Conservation (phyloP, 352 stramenopile species). For the Aphanomyces euteiches region DNA sequence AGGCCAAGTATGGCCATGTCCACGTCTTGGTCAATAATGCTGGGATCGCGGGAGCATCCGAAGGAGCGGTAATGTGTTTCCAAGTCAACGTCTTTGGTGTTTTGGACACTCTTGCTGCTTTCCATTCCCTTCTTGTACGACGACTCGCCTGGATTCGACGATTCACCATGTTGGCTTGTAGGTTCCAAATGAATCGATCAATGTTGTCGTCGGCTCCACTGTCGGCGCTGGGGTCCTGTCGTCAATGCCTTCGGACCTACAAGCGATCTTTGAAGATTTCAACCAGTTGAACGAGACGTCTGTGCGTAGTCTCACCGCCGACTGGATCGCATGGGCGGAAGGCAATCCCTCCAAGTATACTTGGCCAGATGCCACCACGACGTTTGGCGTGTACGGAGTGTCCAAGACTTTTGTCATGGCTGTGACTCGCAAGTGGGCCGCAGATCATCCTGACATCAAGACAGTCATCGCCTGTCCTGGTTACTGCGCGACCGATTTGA, state of each 20-base stretch:
- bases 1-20: background rate
- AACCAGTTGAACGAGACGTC: background rate
- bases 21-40: constrained; percentile 25
- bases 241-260: background rate
- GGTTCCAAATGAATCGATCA: background rate
- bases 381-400: constrained; percentile 2
- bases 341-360: background rate
- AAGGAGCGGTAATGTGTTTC: constrained; percentile 12
- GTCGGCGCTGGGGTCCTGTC: background rate
- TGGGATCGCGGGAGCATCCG: background rate
- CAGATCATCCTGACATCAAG: background rate
- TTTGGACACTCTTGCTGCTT: background rate
- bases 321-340: background rate
- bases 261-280: background rate
- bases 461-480: constrained; percentile 11
- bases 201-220: background rate
- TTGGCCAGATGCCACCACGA: background rate
- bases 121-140: constrained; percentile 4
- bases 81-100: constrained; percentile 20
- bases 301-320: background rate
- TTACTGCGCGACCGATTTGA: constrained; percentile 12
- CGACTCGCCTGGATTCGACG: too few relatives aligned
- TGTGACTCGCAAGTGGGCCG: background rate
- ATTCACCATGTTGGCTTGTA: too few relatives aligned
- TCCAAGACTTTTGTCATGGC: background rate